Evolutionary conservation across 441 rosid species (phyloP).

Genomic region (Eutrema salsugineum): DNA sequence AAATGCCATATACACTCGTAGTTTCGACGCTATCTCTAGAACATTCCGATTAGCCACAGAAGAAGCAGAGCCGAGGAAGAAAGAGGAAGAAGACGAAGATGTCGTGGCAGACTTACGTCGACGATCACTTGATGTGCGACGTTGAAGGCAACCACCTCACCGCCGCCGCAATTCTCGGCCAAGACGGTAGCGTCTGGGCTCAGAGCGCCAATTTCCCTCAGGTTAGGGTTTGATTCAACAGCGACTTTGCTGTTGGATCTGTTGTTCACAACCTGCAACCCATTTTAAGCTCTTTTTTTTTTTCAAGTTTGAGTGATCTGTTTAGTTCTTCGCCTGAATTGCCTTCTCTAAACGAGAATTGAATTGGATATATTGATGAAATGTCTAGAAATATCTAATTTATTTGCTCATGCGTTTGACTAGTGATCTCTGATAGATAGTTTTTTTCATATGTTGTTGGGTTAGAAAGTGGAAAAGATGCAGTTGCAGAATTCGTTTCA

Average conservation of each 20-base stretch:
- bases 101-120: slow-evolving; percentile 80
- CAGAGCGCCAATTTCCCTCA: slow-evolving; percentile 60
- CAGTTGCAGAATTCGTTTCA: no score
- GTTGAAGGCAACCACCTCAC: slow-evolving; percentile 57
- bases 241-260: background rate
- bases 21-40: slow-evolving; percentile 40
- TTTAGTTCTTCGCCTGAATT: background rate
- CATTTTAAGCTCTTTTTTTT: background rate
- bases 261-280: background rate
- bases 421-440: no score
- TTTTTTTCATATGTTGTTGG: no score
- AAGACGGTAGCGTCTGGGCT: slow-evolving; percentile 79
- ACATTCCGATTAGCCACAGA: slow-evolving; percentile 20
- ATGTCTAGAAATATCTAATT: background rate
- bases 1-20: slow-evolving; percentile 22
- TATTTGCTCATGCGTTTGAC: background rate
- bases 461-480: background rate
- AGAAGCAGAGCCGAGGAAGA: background rate
- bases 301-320: background rate
- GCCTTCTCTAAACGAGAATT: background rate
- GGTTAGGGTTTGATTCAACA: slow-evolving; percentile 27
- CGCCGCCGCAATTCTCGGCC: slow-evolving; percentile 69
- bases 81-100: slow-evolving; percentile 35
- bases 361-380: background rate
- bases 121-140: slow-evolving; percentile 72